phyloP scores from a whole-genome alignment of 176 grass and related monocot genomes.

The Phyllostachys edulis region DNA sequence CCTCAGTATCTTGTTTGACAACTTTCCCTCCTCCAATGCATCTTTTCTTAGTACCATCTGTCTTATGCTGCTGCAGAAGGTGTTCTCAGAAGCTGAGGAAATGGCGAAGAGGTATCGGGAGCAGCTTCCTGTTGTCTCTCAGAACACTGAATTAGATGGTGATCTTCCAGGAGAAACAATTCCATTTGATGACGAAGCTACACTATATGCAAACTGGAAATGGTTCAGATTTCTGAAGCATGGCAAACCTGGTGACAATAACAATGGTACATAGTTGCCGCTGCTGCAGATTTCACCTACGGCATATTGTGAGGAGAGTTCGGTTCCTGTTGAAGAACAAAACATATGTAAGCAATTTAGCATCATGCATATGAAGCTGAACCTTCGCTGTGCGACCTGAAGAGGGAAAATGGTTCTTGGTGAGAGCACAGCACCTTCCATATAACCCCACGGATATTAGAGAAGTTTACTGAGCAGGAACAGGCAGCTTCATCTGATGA shows the following conservation, averaged over 20 bases:
- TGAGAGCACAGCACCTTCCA: background rate
- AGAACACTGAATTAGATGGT: slow-evolving; percentile 28
- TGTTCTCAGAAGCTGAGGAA: slow-evolving; percentile 77
- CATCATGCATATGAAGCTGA: background rate
- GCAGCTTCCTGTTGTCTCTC: slow-evolving; percentile 49
- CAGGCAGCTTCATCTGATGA: background rate
- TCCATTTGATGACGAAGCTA: slow-evolving; percentile 68
- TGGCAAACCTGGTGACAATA: slow-evolving; percentile 28
- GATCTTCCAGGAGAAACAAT: slow-evolving; percentile 28
- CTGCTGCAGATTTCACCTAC: background rate
- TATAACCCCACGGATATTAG: background rate
- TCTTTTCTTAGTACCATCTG: slow-evolving; percentile 20
- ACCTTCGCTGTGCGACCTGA: background rate
- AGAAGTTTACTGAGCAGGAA: background rate
- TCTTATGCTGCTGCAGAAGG: slow-evolving; percentile 52
- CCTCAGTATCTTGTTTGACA: background rate
- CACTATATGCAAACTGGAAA: slow-evolving; percentile 83
- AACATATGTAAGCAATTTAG: background rate
- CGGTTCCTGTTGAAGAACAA: background rate
- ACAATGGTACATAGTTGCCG: slow-evolving; percentile 4
- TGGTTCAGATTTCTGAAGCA: slow-evolving; percentile 78
- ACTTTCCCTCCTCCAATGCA: background rate
- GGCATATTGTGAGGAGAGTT: slow-evolving; percentile 5
- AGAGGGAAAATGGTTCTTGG: background rate
- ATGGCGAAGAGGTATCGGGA: slow-evolving; percentile 63